These are phyloP conservation scores for Imleria badia DNA, from an alignment of 768 basidiomycete species.

Conservation along the genomic window DNA sequence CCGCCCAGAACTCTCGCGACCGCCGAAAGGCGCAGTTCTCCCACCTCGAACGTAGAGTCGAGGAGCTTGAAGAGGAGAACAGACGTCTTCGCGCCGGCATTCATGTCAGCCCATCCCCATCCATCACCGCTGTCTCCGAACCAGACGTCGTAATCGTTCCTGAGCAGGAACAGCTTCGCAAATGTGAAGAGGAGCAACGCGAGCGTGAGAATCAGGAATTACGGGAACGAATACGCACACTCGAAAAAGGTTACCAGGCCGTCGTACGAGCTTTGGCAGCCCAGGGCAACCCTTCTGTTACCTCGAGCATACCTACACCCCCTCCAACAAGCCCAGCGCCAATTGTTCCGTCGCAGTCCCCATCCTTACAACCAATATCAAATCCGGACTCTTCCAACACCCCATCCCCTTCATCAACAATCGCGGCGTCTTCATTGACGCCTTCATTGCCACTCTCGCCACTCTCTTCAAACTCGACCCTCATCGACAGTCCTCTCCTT, in stretches of 20 bases:
- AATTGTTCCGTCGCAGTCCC: slow-evolving; percentile 18
- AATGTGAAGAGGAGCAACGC: slow-evolving; percentile 39
- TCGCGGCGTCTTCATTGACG: slow-evolving; percentile 29
- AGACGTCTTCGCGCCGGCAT: slow-evolving; percentile 61
- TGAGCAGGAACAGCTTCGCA: slow-evolving; percentile 32
- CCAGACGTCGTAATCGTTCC: slow-evolving; percentile 24
- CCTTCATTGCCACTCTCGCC: slow-evolving; percentile 42
- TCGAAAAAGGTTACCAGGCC: slow-evolving; percentile 80
- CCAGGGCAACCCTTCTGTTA: slow-evolving; percentile 43
- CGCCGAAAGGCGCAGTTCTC: slow-evolving; percentile 82
- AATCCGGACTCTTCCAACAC: slow-evolving; percentile 22
- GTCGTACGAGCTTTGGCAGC: slow-evolving; percentile 73
- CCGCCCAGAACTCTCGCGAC: slow-evolving; percentile 91
- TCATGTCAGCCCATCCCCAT: slow-evolving; percentile 25
- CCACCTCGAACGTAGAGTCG: slow-evolving; percentile 63
- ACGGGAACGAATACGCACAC: slow-evolving; percentile 70
- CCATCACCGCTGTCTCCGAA: slow-evolving; percentile 13
- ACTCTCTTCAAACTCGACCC: slow-evolving; percentile 41
- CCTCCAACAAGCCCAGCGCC: slow-evolving; percentile 12
- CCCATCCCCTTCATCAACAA: slow-evolving; percentile 24
- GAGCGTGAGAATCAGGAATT: slow-evolving; percentile 75
- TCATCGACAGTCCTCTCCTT: slow-evolving; percentile 33
- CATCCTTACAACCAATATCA: slow-evolving; percentile 23
- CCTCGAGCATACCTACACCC: slow-evolving; percentile 13
- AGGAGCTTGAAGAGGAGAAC: slow-evolving; percentile 84